A percentile compares a stretch with the other conserved stretches of the same genome.
These are phyloP conservation scores for Ilyonectria mors-panacis DNA, from an alignment of 2,329 filamentous ascomycete species.

Conservation along the genomic window DNA sequence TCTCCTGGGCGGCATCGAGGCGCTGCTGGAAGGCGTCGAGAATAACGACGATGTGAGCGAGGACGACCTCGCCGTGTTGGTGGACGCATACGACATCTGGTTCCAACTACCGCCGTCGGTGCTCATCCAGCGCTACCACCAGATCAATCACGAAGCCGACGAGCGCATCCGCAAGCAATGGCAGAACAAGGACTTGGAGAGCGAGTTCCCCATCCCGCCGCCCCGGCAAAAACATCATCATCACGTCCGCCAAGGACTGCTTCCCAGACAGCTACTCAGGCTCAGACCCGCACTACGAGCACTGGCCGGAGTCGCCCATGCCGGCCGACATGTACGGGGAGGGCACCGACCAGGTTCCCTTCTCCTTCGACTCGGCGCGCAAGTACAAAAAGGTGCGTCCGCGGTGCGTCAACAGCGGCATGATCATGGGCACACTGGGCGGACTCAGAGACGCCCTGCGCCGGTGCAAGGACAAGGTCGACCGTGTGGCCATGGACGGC, in stretches of 20 bases:
- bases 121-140: constrained; percentile 55
- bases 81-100: constrained; percentile 58
- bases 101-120: constrained; percentile 58
- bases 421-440: constrained; percentile 55
- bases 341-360: constrained; percentile 49
- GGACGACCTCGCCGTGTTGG: constrained; percentile 54
- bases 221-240: constrained; percentile 52
- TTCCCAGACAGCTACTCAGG: constrained; percentile 52
- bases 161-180: constrained; percentile 47
- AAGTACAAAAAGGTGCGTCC: constrained; percentile 53
- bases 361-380: constrained; percentile 51
- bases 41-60: constrained; percentile 39
- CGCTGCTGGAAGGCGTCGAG: constrained; percentile 42
- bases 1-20: constrained; percentile 50
- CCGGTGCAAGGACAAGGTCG: constrained; percentile 50
- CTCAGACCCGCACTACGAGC: constrained; percentile 53
- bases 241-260: constrained; percentile 55
- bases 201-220: constrained; percentile 48
- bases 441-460: constrained; percentile 44
- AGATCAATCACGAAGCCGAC: constrained; percentile 53
- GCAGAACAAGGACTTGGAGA: constrained; percentile 24
- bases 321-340: constrained; percentile 52
- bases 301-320: constrained; percentile 56
- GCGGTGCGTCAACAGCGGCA: constrained; percentile 54
- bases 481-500: constrained; percentile 45